phyloP scores from a whole-genome alignment of 192 early-diverging fungal species.

The Entrophospora sp. region DNA sequence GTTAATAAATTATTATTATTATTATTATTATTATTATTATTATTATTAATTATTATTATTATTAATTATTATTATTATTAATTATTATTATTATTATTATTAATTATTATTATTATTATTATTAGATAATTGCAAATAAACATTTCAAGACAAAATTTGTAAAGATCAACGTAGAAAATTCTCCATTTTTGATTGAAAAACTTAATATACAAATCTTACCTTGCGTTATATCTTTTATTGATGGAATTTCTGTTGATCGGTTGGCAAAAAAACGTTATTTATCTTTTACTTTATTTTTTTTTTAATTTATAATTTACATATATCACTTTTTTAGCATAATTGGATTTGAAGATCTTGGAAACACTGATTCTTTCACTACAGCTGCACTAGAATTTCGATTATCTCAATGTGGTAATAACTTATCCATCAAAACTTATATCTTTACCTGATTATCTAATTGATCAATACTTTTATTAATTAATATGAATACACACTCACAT shows the following conservation, averaged over 20 bases:
- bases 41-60: no score
- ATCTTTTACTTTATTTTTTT: not conserved
- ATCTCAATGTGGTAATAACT: constrained; percentile 11
- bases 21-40: no score
- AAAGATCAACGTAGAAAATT: constrained; percentile 79
- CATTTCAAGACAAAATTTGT: constrained; percentile 83
- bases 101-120: constrained; percentile 8
- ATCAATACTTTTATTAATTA: not conserved
- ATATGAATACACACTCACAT: not conserved
- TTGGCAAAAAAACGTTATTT: constrained; percentile 25
- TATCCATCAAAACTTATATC: not conserved
- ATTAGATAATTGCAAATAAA: constrained; percentile 54
- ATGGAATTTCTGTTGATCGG: constrained; percentile 68
- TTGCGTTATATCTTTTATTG: constrained; percentile 70
- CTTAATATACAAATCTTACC: constrained; percentile 82
- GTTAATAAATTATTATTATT: no score
- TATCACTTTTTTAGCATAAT: constrained; percentile 46
- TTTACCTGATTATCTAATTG: not conserved
- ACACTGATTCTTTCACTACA: constrained; percentile 77
- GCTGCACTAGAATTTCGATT: constrained; percentile 61
- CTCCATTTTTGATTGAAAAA: constrained; percentile 85
- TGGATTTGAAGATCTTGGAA: constrained; percentile 93
- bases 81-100: no score
- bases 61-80: no score
- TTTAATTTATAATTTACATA: not conserved